Evolutionary conservation across 2,329 filamentous ascomycete species (phyloP), one percentile per base, ranked within the genome.

Genomic region (Monilinia fructicola): DNA sequence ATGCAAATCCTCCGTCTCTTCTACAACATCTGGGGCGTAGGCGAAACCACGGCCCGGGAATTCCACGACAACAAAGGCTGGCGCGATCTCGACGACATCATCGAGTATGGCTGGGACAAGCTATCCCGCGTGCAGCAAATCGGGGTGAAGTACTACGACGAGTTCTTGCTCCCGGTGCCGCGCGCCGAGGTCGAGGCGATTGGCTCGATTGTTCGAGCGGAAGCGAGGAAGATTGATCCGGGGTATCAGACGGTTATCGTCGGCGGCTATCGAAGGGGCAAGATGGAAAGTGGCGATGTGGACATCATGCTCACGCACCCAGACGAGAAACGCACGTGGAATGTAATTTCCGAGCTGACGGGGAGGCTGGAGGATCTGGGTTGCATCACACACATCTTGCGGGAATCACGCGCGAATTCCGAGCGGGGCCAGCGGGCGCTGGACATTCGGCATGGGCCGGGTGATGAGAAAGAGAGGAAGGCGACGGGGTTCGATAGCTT

Each of bases 21-120:
- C 77, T 91, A 90, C 78, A 82, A 90, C 5, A 96, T 97, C 67
- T 97, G 92, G 91, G 94, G 93, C n/a, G 92, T 97, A 0, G 94
- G 90, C 0, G 89, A 90, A 2, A 87, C 86, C 16, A 95, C 90
- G 0, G 93, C 94, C 0, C 83, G 89, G 21, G 86, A 93, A 1
- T 97, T 97, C 73, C 95, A 93, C 76, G 84, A 86, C 21, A 87
- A 86, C 69, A 87, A 86, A 69, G 85, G 91, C 38, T 97, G 92
- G 91, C 84, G 86, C 68, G 90, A 95, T 68, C 81, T 97, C 0
- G 92, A 97, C 73, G 93, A 98, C 73, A 81, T 98, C 3, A 82
- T 97, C 52, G 90, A 96, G 73, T 84, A 87, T 73, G 93, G 91
- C 14, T 98, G 94, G 94, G 76, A 81, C 26, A 82, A 78, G 0